Evolutionary conservation across 1,284 basidiomycete genomes (phyloP), one percentile per base, ranked within the genome.

Genomic region (Ustilago vetiveriae): DNA sequence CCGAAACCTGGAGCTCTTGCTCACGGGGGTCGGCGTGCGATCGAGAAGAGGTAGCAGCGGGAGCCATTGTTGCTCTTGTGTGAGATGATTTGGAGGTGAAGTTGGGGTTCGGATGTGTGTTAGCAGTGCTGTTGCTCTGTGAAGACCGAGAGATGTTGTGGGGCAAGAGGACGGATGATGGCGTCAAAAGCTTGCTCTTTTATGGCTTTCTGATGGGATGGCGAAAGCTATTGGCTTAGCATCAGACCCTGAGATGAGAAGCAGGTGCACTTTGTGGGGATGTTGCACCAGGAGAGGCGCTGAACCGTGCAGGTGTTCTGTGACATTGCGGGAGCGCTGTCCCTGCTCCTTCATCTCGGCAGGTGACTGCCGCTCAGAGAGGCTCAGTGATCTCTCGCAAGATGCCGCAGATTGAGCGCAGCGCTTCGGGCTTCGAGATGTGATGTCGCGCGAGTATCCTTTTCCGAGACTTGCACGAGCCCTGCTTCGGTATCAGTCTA

Each of bases 1-100:
- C 59, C 1, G 65, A 62, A 36, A 78, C 35, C 29, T 71, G 43
- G 23, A 76, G 55, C 45, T 74, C 42, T 17, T 58, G 62, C 64
- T 76, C 74, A 11, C 74, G 63, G 17, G 72, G 55, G 43, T 76
- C 74, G 29, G 41, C 44, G 26, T 30, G 49, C 5, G 66, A 64
- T 3, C 40, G 42, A 38, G 39, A 29, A 3, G 55, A 52, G 40
- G 59, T 70, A 36, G 66, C 54, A 35, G 66, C 52, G 40, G 66
- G 66, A 41, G 66, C 55, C 66, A 70, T 70, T 49, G 49, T 19
- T 23, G 40, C 35, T 52, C 23, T 16, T 11, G 36, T 9, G 17
- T 29, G 33, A 16, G 13, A 21, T 32, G 29, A 22, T n/a, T n/a
- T n/a, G n/a, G n/a, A n/a, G 13, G 30, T 11, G 22, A 5, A 16